Base-by-base conservation (phyloP, 371 early-diverging fungal species). In the Lichtheimia ramosa region DNA sequence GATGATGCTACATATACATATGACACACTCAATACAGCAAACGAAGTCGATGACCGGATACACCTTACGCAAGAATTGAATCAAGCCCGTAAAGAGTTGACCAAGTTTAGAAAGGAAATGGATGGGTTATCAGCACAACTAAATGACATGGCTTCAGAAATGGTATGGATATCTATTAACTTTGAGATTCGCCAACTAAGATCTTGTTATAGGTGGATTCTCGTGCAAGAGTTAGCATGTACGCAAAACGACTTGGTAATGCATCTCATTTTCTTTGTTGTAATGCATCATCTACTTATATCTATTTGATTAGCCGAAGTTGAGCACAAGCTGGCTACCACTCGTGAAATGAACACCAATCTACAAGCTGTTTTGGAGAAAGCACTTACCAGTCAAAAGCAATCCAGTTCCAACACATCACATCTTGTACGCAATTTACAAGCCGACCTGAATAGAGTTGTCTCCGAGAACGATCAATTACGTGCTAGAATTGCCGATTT, bases 61-160 rank as follows among this genome's bases (percentile, higher is more conserved):
- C 77, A 79, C 46, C 67, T 87, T 5, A 80, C 81, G 53, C 73
- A 78, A 23, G 86, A 87, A 58, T 59, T 87, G n/a, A 83, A 84
- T 34, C 79, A 78, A 13, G 86, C 86, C 27, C 70, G 83, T 51
- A 70, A 76, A 50, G 86, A 85, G 59, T 62, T 87, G 25, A 73
- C 74, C 23, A 66, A 81, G 27, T 87, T 85, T 63, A 78, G 86
- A 49, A 83, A 74, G 51, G 88, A 87, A 61, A 71, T 87, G 70
- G 88, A 87, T 41, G 82, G 80, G 15, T 60, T 87, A 0, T 79
- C 85, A 13, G 85, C 77, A 27, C 88, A 87, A 43, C 68, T 87
- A 61, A 81, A 82, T 28, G 86, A 87, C 53, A 87, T 87, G 78
- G 83, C 85, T 0, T 66, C 81, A 15, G 88, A 87, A 64, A 83